phyloP scores from a whole-genome alignment of 2,329 filamentous ascomycete species.

The Neonectria sp. region DNA sequence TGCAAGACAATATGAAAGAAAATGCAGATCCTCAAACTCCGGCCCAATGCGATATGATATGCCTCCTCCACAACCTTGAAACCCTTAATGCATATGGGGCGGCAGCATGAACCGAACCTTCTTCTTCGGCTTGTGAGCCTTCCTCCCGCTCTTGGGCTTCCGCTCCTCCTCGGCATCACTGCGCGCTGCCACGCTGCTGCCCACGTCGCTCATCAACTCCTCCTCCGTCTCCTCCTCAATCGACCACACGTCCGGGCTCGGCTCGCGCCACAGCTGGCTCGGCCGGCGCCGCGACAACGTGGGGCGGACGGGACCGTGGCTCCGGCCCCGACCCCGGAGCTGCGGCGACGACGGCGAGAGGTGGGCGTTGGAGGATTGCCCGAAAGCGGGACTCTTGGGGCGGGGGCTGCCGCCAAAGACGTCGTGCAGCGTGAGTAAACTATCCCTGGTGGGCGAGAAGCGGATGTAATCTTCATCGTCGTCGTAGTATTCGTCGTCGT shows the following conservation, averaged over 20 bases:
- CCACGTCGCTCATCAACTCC: conserved; percentile 63
- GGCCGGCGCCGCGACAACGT: conserved; percentile 55
- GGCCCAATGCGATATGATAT: conserved; percentile 41
- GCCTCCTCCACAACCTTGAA: background rate
- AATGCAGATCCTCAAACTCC: conserved; percentile 37
- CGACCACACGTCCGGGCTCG: conserved; percentile 72
- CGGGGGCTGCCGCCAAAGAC: conserved; percentile 57
- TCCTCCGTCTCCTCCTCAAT: conserved; percentile 73
- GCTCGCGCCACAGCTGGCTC: conserved; percentile 67
- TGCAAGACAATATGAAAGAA: conserved; percentile 32
- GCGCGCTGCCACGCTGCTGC: conserved; percentile 48
- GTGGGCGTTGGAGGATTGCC: conserved; percentile 49
- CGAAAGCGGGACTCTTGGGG: conserved; percentile 52
- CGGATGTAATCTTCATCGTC: conserved; percentile 67
- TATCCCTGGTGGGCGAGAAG: conserved; percentile 58
- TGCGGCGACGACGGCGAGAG: conserved; percentile 46
- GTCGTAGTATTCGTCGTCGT: conserved; percentile 55
- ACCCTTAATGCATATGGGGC: conserved; percentile 52
- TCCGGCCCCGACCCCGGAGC: conserved; percentile 49
- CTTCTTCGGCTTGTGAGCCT: conserved; percentile 68
- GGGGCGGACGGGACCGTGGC: conserved; percentile 49
- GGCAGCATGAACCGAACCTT: conserved; percentile 70
- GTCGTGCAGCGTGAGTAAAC: conserved; percentile 61
- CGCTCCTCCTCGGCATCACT: conserved; percentile 47
- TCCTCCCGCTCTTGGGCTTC: conserved; percentile 41